phyloP scores from a whole-genome alignment of 441 rosid genomes.

The Capsella rubella region DNA sequence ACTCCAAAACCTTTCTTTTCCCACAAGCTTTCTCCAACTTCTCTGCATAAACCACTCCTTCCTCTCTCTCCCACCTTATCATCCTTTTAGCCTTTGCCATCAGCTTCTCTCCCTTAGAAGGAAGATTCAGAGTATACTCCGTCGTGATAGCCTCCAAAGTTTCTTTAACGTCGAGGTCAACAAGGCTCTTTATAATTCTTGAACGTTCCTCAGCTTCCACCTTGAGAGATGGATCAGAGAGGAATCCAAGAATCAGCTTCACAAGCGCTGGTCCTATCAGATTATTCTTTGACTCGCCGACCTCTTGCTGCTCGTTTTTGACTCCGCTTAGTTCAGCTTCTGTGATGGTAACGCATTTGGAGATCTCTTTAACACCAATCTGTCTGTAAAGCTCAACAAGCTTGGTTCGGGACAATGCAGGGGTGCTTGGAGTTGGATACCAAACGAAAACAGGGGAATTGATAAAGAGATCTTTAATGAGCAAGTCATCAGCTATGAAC shows the following conservation, averaged over 20 bases:
- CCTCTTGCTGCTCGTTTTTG: conserved; percentile 34
- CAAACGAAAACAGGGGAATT: conserved; percentile 66
- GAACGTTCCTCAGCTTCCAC: conserved; percentile 60
- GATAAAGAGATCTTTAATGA: conserved; percentile 57
- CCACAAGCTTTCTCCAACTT: conserved; percentile 50
- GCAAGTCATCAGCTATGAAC: conserved; percentile 77
- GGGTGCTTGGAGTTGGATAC: conserved; percentile 64
- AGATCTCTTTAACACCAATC: conserved; percentile 68
- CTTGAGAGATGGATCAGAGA: conserved; percentile 54
- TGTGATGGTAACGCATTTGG: conserved; percentile 54
- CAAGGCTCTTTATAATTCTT: conserved; percentile 52
- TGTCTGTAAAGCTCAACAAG: conserved; percentile 59
- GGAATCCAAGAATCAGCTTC: conserved; percentile 64
- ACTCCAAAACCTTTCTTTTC: conserved; percentile 52
- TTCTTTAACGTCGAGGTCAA: conserved; percentile 50
- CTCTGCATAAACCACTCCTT: conserved; percentile 53
- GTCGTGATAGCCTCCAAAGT: conserved; percentile 49
- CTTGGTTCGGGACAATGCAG: conserved; percentile 48
- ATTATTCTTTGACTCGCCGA: conserved; percentile 23
- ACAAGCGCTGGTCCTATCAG: conserved; percentile 50
- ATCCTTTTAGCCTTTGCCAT: conserved; percentile 42
- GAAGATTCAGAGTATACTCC: conserved; percentile 50
- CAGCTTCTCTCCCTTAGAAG: conserved; percentile 49
- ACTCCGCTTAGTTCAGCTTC: conserved; percentile 43
- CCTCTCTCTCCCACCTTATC: conserved; percentile 71